Evolutionary conservation across 2,329 filamentous ascomycete genomes (phyloP).

Genomic region (Xylariaceae sp.): DNA sequence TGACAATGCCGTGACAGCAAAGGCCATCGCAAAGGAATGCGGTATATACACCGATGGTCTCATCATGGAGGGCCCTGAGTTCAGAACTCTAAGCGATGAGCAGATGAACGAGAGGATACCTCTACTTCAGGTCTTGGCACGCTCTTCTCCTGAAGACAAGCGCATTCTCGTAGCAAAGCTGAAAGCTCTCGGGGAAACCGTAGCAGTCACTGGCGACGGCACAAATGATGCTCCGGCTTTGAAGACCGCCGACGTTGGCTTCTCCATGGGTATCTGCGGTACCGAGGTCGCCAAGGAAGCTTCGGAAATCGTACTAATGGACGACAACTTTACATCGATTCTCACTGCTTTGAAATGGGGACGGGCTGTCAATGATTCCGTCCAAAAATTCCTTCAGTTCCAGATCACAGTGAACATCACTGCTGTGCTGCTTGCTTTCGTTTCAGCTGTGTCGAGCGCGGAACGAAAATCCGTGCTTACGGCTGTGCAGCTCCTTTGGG

Average conservation of each 20-base stretch:
- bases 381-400: slow-evolving; percentile 65
- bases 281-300: slow-evolving; percentile 68
- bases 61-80: slow-evolving; percentile 67
- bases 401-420: slow-evolving; percentile 66
- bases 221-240: slow-evolving; percentile 66
- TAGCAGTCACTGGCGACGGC: slow-evolving; percentile 64
- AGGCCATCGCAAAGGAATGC: slow-evolving; percentile 71
- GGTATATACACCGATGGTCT: slow-evolving; percentile 64
- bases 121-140: slow-evolving; percentile 60
- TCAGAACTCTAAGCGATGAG: slow-evolving; percentile 58
- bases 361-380: slow-evolving; percentile 65
- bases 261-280: slow-evolving; percentile 66
- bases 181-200: slow-evolving; percentile 61
- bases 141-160: slow-evolving; percentile 67
- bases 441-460: slow-evolving; percentile 57
- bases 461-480: slow-evolving; percentile 59
- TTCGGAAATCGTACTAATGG: slow-evolving; percentile 65
- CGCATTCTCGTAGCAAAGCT: slow-evolving; percentile 59
- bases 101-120: slow-evolving; percentile 60
- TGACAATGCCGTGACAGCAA: slow-evolving; percentile 69
- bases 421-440: slow-evolving; percentile 62
- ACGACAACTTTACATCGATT: slow-evolving; percentile 66
- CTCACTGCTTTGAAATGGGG: slow-evolving; percentile 68
- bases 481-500: slow-evolving; percentile 66
- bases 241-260: slow-evolving; percentile 65